phyloP scores from a whole-genome alignment of 768 basidiomycete genomes.

The Phylloporus sp. region DNA sequence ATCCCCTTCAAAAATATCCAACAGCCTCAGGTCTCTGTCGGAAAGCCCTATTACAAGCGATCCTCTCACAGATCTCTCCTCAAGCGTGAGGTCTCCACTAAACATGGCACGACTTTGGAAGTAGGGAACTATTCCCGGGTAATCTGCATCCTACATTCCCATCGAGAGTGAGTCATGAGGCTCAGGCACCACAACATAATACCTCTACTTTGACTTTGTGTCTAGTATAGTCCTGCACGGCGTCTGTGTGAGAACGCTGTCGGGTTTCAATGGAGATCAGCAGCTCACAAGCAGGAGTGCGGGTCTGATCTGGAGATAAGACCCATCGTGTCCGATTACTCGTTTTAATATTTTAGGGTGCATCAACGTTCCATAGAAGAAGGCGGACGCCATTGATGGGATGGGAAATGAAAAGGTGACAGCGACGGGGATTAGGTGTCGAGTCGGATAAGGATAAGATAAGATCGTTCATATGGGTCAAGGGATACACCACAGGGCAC shows the following conservation, averaged over 20 bases:
- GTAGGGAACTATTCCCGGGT: slow-evolving; percentile 77
- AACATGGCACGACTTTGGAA: slow-evolving; percentile 46
- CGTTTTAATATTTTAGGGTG: slow-evolving; percentile 78
- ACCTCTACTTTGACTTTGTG: slow-evolving; percentile 65
- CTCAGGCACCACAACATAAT: background rate
- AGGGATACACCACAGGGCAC: background rate
- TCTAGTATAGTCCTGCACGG: slow-evolving; percentile 66
- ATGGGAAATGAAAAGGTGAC: background rate
- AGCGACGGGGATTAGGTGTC: background rate
- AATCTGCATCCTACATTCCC: slow-evolving; percentile 56
- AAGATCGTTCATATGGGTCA: too few species aligned
- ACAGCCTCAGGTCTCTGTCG: slow-evolving; percentile 51
- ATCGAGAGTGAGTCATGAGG: slow-evolving; percentile 3
- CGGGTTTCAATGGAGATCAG: background rate
- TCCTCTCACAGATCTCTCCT: slow-evolving; percentile 74
- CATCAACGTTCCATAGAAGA: slow-evolving; percentile 90
- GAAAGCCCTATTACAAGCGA: slow-evolving; percentile 75
- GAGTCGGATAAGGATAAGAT: slow-evolving; percentile 1
- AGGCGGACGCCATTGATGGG: slow-evolving; percentile 44
- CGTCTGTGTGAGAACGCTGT: background rate
- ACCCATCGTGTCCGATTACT: slow-evolving; percentile 69
- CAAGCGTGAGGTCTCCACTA: slow-evolving; percentile 44
- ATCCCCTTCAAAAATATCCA: slow-evolving; percentile 82
- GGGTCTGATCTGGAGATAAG: slow-evolving; percentile 61
- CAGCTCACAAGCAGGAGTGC: slow-evolving; percentile 66